phyloP scores from a whole-genome alignment of 2,329 filamentous ascomycete species.

The Trichoderma sp. region DNA sequence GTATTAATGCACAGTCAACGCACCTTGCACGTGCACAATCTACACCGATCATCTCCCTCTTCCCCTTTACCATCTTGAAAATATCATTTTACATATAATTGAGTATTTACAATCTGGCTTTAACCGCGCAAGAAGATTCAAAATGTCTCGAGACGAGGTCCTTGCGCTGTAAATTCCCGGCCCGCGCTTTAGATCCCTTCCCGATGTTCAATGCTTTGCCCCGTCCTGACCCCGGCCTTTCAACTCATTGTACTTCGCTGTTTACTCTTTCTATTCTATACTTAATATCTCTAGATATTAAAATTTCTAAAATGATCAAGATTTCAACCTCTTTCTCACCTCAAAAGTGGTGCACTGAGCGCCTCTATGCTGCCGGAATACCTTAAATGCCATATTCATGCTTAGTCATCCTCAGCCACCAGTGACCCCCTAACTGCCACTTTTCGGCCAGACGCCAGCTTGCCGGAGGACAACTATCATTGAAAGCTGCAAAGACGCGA shows the following conservation, averaged over 20 bases:
- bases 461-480: conserved; percentile 18
- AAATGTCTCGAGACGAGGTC: not conserved
- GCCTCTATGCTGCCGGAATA: not conserved
- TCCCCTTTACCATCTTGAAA: not conserved
- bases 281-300: not conserved
- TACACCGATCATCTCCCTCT: not conserved
- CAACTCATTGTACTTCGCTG: not conserved
- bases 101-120: not conserved
- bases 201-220: not conserved
- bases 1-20: not conserved
- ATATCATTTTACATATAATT: not conserved
- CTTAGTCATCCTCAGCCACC: conserved; percentile 7
- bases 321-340: not conserved
- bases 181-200: not conserved
- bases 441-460: conserved; percentile 8
- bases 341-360: not conserved
- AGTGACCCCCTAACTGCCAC: conserved; percentile 9
- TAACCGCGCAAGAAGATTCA: not conserved
- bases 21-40: not conserved
- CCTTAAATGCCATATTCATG: not conserved
- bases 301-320: not conserved
- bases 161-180: not conserved
- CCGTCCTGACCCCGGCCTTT: not conserved
- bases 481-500: conserved; percentile 19
- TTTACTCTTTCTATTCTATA: not conserved